These are phyloP conservation scores for Chlamydomonas sphaeroides DNA, from an alignment of 139 green algal species.

Conservation along the genomic window DNA sequence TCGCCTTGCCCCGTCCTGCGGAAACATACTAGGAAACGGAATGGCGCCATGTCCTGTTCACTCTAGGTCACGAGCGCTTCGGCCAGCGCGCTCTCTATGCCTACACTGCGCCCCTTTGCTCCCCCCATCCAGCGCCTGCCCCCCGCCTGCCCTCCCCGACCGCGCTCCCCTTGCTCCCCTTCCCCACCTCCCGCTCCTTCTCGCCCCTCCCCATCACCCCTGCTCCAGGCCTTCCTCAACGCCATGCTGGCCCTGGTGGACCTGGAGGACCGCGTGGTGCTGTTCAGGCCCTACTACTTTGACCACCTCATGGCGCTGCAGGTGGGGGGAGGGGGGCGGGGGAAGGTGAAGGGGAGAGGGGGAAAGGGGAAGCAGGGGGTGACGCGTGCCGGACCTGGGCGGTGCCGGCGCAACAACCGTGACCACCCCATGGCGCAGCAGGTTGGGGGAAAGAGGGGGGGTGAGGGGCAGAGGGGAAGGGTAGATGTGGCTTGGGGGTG, in stretches of 20 bases:
- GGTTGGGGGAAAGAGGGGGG: background rate
- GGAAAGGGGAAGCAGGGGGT: background rate
- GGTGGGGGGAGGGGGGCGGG: background rate
- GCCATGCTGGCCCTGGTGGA: constrained; percentile 85
- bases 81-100: background rate
- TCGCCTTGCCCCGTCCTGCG: too few species aligned
- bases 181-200: too few species aligned
- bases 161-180: background rate
- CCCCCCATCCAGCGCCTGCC: too few species aligned
- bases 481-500: too few species aligned
- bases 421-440: constrained; percentile 89
- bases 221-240: constrained; percentile 90
- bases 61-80: too few species aligned
- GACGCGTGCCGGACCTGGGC: too few species aligned
- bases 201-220: background rate
- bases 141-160: too few species aligned
- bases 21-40: too few species aligned
- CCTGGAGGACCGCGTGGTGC: constrained; percentile 61
- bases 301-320: constrained; percentile 89
- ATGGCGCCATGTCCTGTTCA: too few species aligned
- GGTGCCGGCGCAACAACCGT: constrained; percentile 97
- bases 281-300: constrained; percentile 97
- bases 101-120: too few species aligned
- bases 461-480: background rate
- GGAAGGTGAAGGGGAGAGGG: background rate